phyloP scores from a whole-genome alignment of 2,329 filamentous ascomycete genomes.

The Lasiodiplodia sp. region DNA sequence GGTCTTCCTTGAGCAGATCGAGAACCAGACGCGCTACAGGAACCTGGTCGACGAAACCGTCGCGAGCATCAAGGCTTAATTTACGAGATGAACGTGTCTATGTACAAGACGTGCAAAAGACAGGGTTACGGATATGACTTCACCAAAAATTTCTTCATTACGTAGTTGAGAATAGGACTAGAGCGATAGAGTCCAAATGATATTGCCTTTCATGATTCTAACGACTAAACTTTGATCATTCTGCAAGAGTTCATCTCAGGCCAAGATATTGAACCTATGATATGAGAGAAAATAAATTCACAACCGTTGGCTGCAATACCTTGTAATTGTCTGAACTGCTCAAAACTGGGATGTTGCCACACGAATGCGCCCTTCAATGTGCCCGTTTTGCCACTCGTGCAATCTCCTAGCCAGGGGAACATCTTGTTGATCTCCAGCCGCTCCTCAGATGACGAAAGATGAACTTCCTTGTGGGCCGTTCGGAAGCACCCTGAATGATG shows the following conservation, averaged over 20 bases:
- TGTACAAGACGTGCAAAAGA: constrained; percentile 3
- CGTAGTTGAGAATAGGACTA: not conserved
- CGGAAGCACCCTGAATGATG: not conserved
- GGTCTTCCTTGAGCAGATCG: constrained; percentile 93
- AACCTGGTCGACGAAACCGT: constrained; percentile 72
- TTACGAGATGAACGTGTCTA: not conserved
- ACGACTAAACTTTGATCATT: not conserved
- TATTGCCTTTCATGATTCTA: not conserved
- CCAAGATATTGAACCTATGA: not conserved
- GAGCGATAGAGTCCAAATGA: constrained; percentile 19
- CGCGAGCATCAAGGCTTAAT: constrained; percentile 36
- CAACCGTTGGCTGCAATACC: too few species aligned
- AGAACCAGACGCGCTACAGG: constrained; percentile 83
- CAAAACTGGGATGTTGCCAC: not conserved
- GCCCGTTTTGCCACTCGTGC: not conserved
- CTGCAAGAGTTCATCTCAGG: too few species aligned
- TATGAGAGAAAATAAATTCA: too few species aligned
- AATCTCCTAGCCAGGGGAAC: not conserved
- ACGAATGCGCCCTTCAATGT: not conserved
- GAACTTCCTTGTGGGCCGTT: not conserved
- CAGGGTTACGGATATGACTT: constrained; percentile 2
- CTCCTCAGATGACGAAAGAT: not conserved
- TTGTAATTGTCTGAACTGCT: not conserved
- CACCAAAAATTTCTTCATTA: constrained; percentile 16
- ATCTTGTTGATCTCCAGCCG: not conserved